Conservation (phyloP, 345 rosid species). For the Euphorbia tirucalli region DNA sequence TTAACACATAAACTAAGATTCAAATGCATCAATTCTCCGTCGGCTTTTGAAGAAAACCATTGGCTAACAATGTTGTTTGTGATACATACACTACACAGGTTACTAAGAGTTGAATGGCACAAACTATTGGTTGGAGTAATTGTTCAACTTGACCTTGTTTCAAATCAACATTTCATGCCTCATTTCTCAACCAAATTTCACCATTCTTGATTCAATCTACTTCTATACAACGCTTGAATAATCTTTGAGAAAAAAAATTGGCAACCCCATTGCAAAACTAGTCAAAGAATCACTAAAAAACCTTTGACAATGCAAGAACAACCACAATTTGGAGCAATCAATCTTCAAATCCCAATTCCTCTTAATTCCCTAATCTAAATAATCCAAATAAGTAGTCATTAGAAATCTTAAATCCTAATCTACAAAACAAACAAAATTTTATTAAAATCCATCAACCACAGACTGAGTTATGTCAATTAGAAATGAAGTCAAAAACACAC, state of each 20-base stretch:
- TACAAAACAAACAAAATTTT: slow-evolving; percentile 3
- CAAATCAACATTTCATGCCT: neutral
- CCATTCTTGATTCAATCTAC: slow-evolving; percentile 8
- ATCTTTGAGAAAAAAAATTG: neutral
- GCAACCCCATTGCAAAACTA: neutral
- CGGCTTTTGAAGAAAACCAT: no score
- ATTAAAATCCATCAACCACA: slow-evolving; percentile 1
- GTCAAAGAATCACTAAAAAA: neutral
- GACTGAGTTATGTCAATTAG: neutral
- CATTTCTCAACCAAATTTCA: neutral
- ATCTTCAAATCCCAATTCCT: slow-evolving; percentile 10
- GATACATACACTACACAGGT: no score
- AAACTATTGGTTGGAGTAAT: neutral
- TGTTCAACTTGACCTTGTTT: slow-evolving; percentile 15
- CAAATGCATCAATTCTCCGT: no score
- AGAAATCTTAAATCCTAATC: slow-evolving; percentile 10
- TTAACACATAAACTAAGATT: no score
- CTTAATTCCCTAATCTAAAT: neutral
- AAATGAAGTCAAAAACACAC: slow-evolving; percentile 16
- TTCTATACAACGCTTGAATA: slow-evolving; percentile 5
- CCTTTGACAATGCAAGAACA: neutral
- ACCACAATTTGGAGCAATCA: slow-evolving; percentile 6
- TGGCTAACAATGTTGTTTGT: no score
- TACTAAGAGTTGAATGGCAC: no score
- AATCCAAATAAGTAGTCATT: neutral